Percentiles rank a stretch among this genome's conserved stretches.
These are phyloP conservation scores for barley (Hordeum vulgare) DNA, from an alignment of 176 grass and related monocot species.

Conservation along the genomic window MorexV3_pseudomolecules_assembly NC_058519.1:620930313-620930812, in stretches of 20 bases:
- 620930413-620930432: slow-evolving; percentile 22
- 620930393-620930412: slow-evolving; percentile 8
- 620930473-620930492: slow-evolving; percentile 31
- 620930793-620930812: slow-evolving; percentile 51
- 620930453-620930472: slow-evolving; percentile 1
- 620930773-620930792: slow-evolving; percentile 35
- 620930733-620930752: slow-evolving; percentile 49
- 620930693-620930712: slow-evolving; percentile 52
- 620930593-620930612: slow-evolving; percentile 27
- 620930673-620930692: slow-evolving; percentile 39
- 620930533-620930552: slow-evolving; percentile 34
- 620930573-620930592: slow-evolving; percentile 45
- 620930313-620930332: slow-evolving; percentile 42
- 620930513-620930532: slow-evolving; percentile 21
- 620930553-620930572: slow-evolving; percentile 47
- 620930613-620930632: slow-evolving; percentile 21
- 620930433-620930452: slow-evolving; percentile 30
- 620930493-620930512: neutral
- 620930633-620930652: slow-evolving; percentile 1
- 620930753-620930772: slow-evolving; percentile 40
- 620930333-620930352: slow-evolving; percentile 37
- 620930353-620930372: slow-evolving; percentile 35
- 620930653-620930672: slow-evolving; percentile 2
- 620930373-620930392: slow-evolving; percentile 25
- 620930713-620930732: slow-evolving; percentile 50